A percentile compares a stretch with the other conserved stretches of the same genome.
phyloP scores from a whole-genome alignment of 2,329 filamentous ascomycete species.

The Achaetomium macrosporum region DNA sequence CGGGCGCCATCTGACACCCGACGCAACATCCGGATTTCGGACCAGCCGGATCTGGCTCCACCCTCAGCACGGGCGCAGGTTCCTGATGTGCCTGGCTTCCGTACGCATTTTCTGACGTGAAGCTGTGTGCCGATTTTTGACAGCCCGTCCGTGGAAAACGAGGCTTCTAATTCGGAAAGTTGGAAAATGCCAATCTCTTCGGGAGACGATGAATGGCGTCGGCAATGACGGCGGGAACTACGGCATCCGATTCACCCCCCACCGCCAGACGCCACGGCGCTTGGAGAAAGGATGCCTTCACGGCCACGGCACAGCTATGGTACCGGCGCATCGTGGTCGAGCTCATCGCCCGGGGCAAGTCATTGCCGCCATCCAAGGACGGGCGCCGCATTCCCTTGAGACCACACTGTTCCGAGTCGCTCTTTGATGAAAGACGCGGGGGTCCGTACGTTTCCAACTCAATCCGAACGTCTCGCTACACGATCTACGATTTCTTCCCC shows the following conservation, averaged over 20 bases:
- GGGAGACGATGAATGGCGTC: too few relatives aligned
- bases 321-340: slow-evolving; percentile 34
- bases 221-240: too few relatives aligned
- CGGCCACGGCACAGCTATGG: slow-evolving; percentile 3
- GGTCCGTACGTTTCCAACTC: slow-evolving; percentile 72
- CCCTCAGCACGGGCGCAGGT: too few relatives aligned
- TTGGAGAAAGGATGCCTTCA: neutral
- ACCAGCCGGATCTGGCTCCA: too few relatives aligned
- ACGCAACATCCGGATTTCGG: too few relatives aligned
- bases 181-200: too few relatives aligned
- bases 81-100: too few relatives aligned
- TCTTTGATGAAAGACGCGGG: slow-evolving; percentile 72
- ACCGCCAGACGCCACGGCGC: neutral
- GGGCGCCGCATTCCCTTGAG: slow-evolving; percentile 77
- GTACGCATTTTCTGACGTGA: too few relatives aligned
- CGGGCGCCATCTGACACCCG: too few relatives aligned
- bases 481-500: slow-evolving; percentile 80
- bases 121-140: too few relatives aligned
- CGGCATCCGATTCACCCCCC: neutral
- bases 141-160: too few relatives aligned
- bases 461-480: slow-evolving; percentile 86
- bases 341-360: slow-evolving; percentile 59
- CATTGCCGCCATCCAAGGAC: slow-evolving; percentile 69
- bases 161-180: too few relatives aligned
- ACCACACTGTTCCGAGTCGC: slow-evolving; percentile 43